A percentile compares a stretch with the other conserved stretches of the same genome.
phyloP scores from a whole-genome alignment of 768 basidiomycete genomes.

The Phanerodontia chrysosporium region DNA sequence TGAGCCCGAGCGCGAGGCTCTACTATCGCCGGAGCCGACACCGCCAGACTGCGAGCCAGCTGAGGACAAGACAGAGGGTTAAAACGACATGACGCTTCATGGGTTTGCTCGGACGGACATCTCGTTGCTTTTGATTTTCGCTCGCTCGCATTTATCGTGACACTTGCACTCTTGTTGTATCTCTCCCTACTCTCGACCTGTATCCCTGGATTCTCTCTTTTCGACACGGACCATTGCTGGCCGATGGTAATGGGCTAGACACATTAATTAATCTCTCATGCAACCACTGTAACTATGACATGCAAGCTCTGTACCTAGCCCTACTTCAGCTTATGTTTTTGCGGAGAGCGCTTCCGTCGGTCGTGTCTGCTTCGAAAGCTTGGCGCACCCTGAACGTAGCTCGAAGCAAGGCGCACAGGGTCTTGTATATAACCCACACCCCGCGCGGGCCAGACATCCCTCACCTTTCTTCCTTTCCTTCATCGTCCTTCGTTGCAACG shows the following conservation, averaged over 20 bases:
- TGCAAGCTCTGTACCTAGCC: background rate
- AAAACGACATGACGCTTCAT: background rate
- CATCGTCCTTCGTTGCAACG: background rate
- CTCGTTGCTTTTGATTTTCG: constrained; percentile 10
- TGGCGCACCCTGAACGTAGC: background rate
- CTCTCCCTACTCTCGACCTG: constrained; percentile 6
- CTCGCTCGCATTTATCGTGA: constrained; percentile 8
- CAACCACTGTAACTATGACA: background rate
- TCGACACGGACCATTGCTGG: constrained; percentile 1
- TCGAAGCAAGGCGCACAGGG: background rate
- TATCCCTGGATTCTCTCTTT: constrained; percentile 7
- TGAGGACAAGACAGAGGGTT: background rate
- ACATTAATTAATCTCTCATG: background rate
- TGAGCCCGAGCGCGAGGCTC: background rate
- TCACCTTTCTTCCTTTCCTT: background rate
- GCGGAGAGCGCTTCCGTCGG: background rate
- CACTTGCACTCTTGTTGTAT: constrained; percentile 11
- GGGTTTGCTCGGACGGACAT: background rate
- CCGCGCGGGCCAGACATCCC: background rate
- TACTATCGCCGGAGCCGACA: background rate
- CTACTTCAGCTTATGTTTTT: background rate
- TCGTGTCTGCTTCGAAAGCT: background rate
- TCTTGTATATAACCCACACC: background rate
- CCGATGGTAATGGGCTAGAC: constrained; percentile 3
- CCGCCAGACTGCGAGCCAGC: background rate